These are phyloP conservation scores for Aspergillus amoenus DNA, from an alignment of 2,329 filamentous ascomycete species.

Conservation along the genomic window DNA sequence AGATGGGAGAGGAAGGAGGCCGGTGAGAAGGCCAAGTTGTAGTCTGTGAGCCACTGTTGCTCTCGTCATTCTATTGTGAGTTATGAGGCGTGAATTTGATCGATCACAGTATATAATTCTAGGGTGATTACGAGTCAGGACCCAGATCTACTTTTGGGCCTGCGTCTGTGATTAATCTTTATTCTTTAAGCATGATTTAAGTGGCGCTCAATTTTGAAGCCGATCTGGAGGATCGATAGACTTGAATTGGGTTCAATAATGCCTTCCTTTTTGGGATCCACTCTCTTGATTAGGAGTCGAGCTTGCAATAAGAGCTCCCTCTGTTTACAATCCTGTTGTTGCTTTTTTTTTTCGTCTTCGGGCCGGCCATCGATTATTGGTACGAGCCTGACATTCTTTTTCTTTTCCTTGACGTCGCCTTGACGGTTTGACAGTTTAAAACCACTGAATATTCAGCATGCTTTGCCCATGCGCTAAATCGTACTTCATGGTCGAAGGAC, in stretches of 20 bases:
- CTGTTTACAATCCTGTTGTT: background rate
- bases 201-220: background rate
- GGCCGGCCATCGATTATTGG: background rate
- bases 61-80: background rate
- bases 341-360: background rate
- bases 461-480: constrained; percentile 10
- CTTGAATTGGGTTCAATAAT: constrained; percentile 7
- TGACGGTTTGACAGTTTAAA: no score
- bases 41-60: constrained; percentile 13
- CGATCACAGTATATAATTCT: background rate
- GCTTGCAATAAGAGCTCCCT: background rate
- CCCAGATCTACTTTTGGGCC: no score
- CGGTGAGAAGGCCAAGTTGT: constrained; percentile 61
- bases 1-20: constrained; percentile 65
- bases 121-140: no score
- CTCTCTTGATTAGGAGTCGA: background rate
- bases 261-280: constrained; percentile 4
- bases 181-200: background rate
- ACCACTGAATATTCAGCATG: background rate
- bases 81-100: background rate
- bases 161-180: background rate
- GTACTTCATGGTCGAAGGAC: constrained; percentile 10
- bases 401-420: background rate
- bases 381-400: background rate
- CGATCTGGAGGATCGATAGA: constrained; percentile 7